These are phyloP conservation scores for Madurella fahalii DNA, from an alignment of 2,329 filamentous ascomycete genomes.

Conservation along the genomic window DNA sequence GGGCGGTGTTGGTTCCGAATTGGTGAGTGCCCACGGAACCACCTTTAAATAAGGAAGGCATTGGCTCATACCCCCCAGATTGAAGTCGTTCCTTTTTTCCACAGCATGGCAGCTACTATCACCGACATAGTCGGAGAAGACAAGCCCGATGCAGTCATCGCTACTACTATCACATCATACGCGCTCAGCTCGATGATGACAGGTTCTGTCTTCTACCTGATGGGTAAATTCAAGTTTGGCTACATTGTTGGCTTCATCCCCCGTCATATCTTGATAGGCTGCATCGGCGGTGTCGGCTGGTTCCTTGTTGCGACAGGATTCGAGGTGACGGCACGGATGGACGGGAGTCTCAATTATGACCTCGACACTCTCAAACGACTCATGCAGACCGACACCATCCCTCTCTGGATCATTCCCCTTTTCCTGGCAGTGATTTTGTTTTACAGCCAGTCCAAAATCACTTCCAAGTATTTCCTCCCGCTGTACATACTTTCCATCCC, in stretches of 20 bases:
- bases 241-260: constrained; percentile 97
- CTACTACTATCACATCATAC: constrained; percentile 90
- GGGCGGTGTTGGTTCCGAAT: constrained; percentile 88
- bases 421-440: constrained; percentile 71
- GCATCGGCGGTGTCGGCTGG: constrained; percentile 94
- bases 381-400: constrained; percentile 66
- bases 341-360: constrained; percentile 80
- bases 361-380: constrained; percentile 71
- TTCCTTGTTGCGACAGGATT: constrained; percentile 89
- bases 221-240: constrained; percentile 82
- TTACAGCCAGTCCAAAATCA: constrained; percentile 68
- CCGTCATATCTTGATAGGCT: constrained; percentile 91
- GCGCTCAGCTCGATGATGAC: constrained; percentile 88
- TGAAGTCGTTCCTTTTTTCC: constrained; percentile 97
- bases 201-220: constrained; percentile 83
- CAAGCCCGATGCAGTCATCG: constrained; percentile 79
- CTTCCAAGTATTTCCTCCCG: constrained; percentile 81
- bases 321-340: constrained; percentile 85
- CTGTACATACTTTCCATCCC: constrained; percentile 80
- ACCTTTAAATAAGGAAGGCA: neutral
- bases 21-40: constrained; percentile 50
- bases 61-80: constrained; percentile 50
- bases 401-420: constrained; percentile 80
- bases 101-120: constrained; percentile 94
- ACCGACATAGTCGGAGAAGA: constrained; percentile 72